A percentile compares a stretch with the other conserved stretches of the same genome.
These are phyloP conservation scores for Sungouiozyma ichnusensis DNA, from an alignment of 805 yeast genomes.

Conservation along the genomic window DNA sequence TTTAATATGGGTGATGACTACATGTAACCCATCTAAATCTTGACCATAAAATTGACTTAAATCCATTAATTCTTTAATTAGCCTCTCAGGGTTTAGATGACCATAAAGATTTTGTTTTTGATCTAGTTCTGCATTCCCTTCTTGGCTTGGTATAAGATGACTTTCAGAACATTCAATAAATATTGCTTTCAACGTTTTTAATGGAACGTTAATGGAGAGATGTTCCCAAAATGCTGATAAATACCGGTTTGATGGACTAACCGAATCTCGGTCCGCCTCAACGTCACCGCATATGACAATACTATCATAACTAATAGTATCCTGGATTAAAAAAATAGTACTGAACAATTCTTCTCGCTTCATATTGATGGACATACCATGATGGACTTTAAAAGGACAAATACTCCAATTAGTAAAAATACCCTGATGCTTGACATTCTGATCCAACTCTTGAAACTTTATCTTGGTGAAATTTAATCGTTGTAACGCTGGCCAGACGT, in stretches of 20 bases:
- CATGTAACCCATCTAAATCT: conserved; percentile 11
- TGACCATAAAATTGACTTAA: conserved; percentile 29
- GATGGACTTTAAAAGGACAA: conserved; percentile 30
- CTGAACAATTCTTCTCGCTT: conserved; percentile 25
- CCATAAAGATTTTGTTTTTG: conserved; percentile 64
- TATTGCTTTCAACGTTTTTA: conserved; percentile 39
- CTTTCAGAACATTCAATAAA: conserved; percentile 70
- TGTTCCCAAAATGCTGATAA: conserved; percentile 42
- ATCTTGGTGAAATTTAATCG: conserved; percentile 14
- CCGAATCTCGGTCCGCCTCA: conserved; percentile 30
- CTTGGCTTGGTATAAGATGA: conserved; percentile 31
- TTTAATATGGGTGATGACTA: conserved; percentile 44
- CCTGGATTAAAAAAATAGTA: conserved; percentile 50
- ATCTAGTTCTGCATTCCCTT: no score
- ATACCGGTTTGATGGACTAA: neutral
- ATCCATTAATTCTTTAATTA: conserved; percentile 44
- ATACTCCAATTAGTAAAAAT: conserved; percentile 22
- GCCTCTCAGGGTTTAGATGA: conserved; percentile 60
- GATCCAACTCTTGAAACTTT: conserved; percentile 5
- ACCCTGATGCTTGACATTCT: conserved; percentile 7
- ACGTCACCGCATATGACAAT: conserved; percentile 75
- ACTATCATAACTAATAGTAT: conserved; percentile 25
- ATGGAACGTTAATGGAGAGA: conserved; percentile 37
- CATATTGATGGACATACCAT: conserved; percentile 31
- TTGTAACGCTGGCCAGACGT: conserved; percentile 65